Base-by-base conservation (phyloP, 176 grass and related monocot species). In the Triticum turgidum region DNA sequence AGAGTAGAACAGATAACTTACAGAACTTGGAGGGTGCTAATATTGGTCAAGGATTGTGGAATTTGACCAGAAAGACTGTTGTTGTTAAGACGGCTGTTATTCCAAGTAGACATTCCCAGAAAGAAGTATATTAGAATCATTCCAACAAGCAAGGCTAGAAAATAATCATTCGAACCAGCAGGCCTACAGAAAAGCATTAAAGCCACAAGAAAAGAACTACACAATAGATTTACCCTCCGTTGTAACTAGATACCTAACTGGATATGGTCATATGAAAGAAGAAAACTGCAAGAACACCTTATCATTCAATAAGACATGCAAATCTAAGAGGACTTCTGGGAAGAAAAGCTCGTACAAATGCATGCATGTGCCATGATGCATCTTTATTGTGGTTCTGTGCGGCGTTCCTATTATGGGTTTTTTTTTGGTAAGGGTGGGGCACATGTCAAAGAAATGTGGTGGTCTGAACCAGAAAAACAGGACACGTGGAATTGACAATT, bases 11-110 rank as follows among this genome's bases (percentile, higher is more conserved):
- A 84, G 74, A 85, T 41, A 66, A 96, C 94, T 96, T 91, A 96
- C 94, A 96, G 85, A 83, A 96, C 94, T 90, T 93, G 94, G 24
- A 96, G 91, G 29, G 89, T 82, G 5, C 9, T 49, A 83, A 96
- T 93, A 24, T 45, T 73, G 61, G 76, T 92, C 56, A 96, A 83
- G 11, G 87, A 92, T 52, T 88, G 13, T 8, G 94, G 91, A 77
- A 96, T 96, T 86, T 39, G 8, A 68, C 87, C 85, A 24, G 68
- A 79, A 78, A 96, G 82, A 29, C 81, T 91, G 78, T 96, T 96
- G 91, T 96, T 96, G 86, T 96, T 96, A 83, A 96, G 87, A 84
- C 94, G 94, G 24, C 94, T 96, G 47, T 91, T 67, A 77, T 92
- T 86, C 69, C 84, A 92, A 34, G 77, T 62, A 93, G 51, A 69